These are phyloP conservation scores for Anisodus tanguticus DNA, from an alignment of 257 asterid genomes.

Conservation along the genomic window DNA sequence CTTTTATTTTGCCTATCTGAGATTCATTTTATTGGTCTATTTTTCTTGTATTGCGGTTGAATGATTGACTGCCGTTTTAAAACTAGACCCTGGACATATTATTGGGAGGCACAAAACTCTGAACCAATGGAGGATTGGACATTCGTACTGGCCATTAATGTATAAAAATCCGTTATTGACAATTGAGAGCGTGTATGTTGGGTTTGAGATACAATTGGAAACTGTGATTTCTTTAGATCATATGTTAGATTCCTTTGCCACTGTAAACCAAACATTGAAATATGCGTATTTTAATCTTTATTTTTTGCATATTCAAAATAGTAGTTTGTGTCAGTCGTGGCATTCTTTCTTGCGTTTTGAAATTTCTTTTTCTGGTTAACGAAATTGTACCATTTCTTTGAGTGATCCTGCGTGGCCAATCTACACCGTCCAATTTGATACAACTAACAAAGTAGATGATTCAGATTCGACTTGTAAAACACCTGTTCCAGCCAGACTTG, in stretches of 20 bases:
- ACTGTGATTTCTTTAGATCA: not conserved
- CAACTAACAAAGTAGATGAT: not conserved
- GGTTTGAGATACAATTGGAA: not conserved
- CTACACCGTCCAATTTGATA: slow-evolving; percentile 10
- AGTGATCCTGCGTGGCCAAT: not conserved
- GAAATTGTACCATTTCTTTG: not conserved
- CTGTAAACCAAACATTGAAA: slow-evolving; percentile 3
- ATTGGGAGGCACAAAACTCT: slow-evolving; percentile 2
- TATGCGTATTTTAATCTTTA: not conserved
- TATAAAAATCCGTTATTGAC: not conserved
- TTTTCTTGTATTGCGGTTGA: not conserved
- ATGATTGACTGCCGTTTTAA: not conserved
- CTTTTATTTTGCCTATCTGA: not conserved
- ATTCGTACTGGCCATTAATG: not conserved
- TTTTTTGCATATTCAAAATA: slow-evolving; percentile 2
- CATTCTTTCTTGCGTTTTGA: not conserved
- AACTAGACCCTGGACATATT: not conserved
- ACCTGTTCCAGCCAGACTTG: not conserved
- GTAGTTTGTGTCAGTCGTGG: not conserved
- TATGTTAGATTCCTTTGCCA: slow-evolving; percentile 11
- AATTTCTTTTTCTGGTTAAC: not conserved
- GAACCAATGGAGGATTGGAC: not conserved
- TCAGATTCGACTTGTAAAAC: slow-evolving; percentile 21
- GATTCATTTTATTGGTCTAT: not conserved
- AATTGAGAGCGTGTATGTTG: slow-evolving; percentile 5